Conservation (phyloP, 306 rosid species). For the Clitoria ternatea region DNA sequence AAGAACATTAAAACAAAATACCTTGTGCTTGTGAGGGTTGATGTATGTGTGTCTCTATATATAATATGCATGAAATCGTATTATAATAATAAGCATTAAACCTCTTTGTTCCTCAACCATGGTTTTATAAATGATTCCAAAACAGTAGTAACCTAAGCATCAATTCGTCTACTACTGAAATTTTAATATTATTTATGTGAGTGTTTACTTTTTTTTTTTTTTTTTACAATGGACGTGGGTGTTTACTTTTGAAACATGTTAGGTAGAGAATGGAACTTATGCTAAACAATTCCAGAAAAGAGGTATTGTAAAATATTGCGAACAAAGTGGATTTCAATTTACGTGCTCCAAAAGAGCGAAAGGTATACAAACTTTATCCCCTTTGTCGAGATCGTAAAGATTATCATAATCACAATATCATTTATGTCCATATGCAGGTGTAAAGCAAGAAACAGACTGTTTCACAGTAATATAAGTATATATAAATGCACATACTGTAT, state of each 20-base stretch:
- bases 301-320: not conserved
- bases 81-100: not conserved
- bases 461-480: not conserved
- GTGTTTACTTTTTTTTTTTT: conserved; percentile 1
- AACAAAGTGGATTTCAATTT: conserved; percentile 22
- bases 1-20: no score
- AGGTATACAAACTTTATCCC: conserved; percentile 31
- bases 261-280: conserved; percentile 35
- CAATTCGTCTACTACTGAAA: conserved; percentile 2
- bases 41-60: no score
- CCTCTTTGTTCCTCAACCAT: not conserved
- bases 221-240: no score
- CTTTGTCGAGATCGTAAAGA: conserved; percentile 28
- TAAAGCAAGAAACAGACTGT: conserved; percentile 5
- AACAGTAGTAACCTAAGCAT: conserved; percentile 11
- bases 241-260: no score
- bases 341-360: conserved; percentile 31
- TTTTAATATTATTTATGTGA: not conserved
- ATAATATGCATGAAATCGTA: no score
- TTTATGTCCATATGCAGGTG: not conserved
- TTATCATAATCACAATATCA: conserved; percentile 24
- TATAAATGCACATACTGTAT: not conserved
- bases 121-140: conserved; percentile 4
- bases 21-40: no score
- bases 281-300: conserved; percentile 20